These are phyloP conservation scores for Mesembryanthemum crystallinum DNA, from an alignment of 148 eudicot genomes.

Conservation along the genomic window DNA sequence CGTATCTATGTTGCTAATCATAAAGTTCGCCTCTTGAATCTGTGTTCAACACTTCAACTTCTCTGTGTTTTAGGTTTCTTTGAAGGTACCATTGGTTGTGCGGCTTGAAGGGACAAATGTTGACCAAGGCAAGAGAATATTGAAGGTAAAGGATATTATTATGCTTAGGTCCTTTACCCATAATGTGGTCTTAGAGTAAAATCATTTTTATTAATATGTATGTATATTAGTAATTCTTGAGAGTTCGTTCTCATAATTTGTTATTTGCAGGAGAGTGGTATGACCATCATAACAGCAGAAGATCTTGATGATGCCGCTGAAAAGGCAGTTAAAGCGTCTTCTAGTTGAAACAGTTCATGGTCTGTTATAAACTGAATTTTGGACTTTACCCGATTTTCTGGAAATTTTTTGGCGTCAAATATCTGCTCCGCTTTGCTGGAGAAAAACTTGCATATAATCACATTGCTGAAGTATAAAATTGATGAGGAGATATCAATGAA, in stretches of 20 bases:
- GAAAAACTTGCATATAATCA: constrained; percentile 27
- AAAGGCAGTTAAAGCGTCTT: constrained; percentile 76
- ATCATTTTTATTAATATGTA: background rate
- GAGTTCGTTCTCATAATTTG: background rate
- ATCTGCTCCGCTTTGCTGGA: constrained; percentile 21
- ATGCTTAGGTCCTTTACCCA: background rate
- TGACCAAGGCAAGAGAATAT: constrained; percentile 92
- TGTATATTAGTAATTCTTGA: background rate
- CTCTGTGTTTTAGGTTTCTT: constrained; percentile 49
- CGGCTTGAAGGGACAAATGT: constrained; percentile 98
- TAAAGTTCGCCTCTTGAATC: background rate
- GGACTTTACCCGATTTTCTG: constrained; percentile 2
- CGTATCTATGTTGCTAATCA: background rate
- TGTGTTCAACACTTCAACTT: background rate
- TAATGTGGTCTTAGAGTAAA: background rate
- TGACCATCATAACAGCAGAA: constrained; percentile 87
- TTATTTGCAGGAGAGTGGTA: constrained; percentile 79
- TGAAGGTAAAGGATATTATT: constrained; percentile 46
- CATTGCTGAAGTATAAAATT: constrained; percentile 12
- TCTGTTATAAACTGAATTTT: constrained; percentile 4
- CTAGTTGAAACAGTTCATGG: constrained; percentile 23
- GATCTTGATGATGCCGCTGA: constrained; percentile 97
- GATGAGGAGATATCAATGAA: background rate
- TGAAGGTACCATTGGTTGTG: constrained; percentile 86
- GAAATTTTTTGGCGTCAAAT: background rate